These are phyloP conservation scores for Tricholoma bakamatsutake DNA, from an alignment of 768 basidiomycete species.

Conservation along the genomic window DNA sequence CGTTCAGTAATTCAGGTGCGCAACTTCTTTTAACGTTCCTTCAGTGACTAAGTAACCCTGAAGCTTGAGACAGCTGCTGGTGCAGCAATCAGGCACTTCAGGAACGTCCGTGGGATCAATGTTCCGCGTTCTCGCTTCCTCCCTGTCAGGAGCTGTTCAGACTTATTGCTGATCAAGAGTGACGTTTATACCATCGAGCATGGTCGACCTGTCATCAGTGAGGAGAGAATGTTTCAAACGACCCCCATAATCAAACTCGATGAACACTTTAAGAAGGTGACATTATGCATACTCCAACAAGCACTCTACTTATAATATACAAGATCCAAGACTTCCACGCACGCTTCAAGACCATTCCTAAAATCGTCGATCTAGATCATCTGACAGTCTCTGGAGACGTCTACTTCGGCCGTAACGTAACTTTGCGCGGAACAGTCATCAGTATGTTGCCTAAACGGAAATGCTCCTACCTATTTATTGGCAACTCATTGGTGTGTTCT, in stretches of 20 bases:
- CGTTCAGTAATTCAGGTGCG: conserved; percentile 59
- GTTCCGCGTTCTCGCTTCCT: conserved; percentile 81
- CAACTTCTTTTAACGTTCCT: background rate
- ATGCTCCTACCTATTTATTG: background rate
- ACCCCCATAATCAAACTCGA: conserved; percentile 82
- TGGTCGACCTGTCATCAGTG: conserved; percentile 66
- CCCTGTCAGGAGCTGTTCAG: conserved; percentile 68
- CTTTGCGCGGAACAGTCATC: conserved; percentile 75
- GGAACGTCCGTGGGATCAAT: conserved; percentile 70
- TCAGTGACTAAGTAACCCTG: conserved; percentile 10
- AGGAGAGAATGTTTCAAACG: conserved; percentile 54
- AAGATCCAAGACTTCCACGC: conserved; percentile 69
- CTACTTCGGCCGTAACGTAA: conserved; percentile 64
- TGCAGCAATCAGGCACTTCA: conserved; percentile 80
- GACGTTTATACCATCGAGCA: conserved; percentile 75
- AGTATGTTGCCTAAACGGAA: conserved; percentile 23
- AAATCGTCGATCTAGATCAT: conserved; percentile 75
- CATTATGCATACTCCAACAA: background rate
- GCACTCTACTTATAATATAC: conserved; percentile 27
- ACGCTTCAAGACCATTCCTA: conserved; percentile 77
- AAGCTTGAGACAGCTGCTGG: conserved; percentile 76
- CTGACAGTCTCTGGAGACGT: conserved; percentile 78
- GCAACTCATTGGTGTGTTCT: background rate
- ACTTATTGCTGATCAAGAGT: conserved; percentile 68
- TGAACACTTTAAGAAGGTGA: conserved; percentile 78